Percentiles rank a stretch among this genome's conserved stretches.
These are phyloP conservation scores for Ceratobasidium sp. DNA, from an alignment of 1,284 basidiomycete genomes.

Conservation along the genomic window DNA sequence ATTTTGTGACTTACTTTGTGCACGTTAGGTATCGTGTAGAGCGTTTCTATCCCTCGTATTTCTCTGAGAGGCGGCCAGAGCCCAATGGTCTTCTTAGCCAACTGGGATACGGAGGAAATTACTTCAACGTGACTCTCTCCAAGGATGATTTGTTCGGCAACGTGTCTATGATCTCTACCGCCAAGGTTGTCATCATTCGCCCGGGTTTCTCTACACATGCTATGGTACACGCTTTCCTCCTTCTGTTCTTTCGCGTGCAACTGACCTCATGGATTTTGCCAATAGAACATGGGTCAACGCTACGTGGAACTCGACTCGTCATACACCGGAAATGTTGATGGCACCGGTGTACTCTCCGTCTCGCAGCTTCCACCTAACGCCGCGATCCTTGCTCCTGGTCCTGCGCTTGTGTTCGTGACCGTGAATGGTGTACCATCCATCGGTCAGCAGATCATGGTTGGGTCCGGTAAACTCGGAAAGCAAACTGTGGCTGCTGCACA, in stretches of 20 bases:
- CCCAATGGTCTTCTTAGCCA: slow-evolving; percentile 79
- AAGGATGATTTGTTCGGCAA: slow-evolving; percentile 72
- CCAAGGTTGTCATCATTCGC: slow-evolving; percentile 85
- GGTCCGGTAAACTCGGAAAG: slow-evolving; percentile 78
- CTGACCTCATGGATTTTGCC: slow-evolving; percentile 2
- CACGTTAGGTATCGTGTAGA: slow-evolving; percentile 73
- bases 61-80: slow-evolving; percentile 79
- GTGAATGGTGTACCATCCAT: slow-evolving; percentile 87
- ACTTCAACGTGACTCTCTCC: slow-evolving; percentile 72
- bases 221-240: slow-evolving; percentile 66
- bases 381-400: slow-evolving; percentile 89
- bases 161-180: slow-evolving; percentile 73
- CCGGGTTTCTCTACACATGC: slow-evolving; percentile 95
- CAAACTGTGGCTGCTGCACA: slow-evolving; percentile 61
- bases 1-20: neutral
- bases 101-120: slow-evolving; percentile 85
- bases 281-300: slow-evolving; percentile 86
- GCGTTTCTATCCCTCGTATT: slow-evolving; percentile 89
- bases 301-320: slow-evolving; percentile 80
- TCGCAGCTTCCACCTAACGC: slow-evolving; percentile 87
- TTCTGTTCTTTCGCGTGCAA: neutral
- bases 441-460: slow-evolving; percentile 80
- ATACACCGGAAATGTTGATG: slow-evolving; percentile 84
- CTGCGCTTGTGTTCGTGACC: slow-evolving; percentile 84
- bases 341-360: slow-evolving; percentile 78